Evolutionary conservation across 768 basidiomycete genomes (phyloP).

Genomic region (Rhizopogon roseolus): DNA sequence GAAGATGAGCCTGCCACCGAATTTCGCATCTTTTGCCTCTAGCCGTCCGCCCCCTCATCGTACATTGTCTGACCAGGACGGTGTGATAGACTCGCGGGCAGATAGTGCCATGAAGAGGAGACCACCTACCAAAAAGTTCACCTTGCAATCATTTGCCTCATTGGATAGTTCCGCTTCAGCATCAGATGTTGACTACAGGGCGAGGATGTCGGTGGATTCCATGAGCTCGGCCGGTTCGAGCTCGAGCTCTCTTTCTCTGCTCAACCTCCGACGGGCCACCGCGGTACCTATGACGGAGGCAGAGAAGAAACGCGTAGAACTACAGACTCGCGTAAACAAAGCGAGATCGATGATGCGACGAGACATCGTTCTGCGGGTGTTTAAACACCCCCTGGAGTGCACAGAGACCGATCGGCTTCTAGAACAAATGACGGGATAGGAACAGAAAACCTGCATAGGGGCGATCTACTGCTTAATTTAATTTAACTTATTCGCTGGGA

Average conservation of each 20-base stretch:
- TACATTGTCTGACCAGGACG: constrained; percentile 1
- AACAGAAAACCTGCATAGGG: not conserved
- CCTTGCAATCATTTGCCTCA: constrained; percentile 1
- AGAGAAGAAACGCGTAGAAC: constrained; percentile 50
- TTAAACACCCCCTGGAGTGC: constrained; percentile 66
- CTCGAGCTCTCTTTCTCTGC: constrained; percentile 11
- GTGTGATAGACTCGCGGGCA: not conserved
- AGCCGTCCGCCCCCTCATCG: not conserved
- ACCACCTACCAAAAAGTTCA: not conserved
- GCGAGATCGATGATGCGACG: constrained; percentile 57
- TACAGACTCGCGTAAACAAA: constrained; percentile 61
- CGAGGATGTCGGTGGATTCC: constrained; percentile 20
- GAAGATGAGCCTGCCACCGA: constrained; percentile 4
- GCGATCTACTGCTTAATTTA: not conserved
- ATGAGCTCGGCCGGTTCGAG: constrained; percentile 17
- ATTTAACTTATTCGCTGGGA: not conserved
- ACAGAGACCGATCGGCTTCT: constrained; percentile 51
- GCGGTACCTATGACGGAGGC: constrained; percentile 35
- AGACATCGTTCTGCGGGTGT: constrained; percentile 57
- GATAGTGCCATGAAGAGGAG: not conserved
- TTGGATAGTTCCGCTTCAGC: constrained; percentile 7
- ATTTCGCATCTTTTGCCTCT: too few relatives aligned
- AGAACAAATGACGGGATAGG: constrained; percentile 2
- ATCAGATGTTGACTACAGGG: constrained; percentile 14
- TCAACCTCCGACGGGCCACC: constrained; percentile 3